A percentile compares a stretch with the other conserved stretches of the same genome.
phyloP scores from a whole-genome alignment of 2,329 filamentous ascomycete genomes.

The Chaetomium sp. region DNA sequence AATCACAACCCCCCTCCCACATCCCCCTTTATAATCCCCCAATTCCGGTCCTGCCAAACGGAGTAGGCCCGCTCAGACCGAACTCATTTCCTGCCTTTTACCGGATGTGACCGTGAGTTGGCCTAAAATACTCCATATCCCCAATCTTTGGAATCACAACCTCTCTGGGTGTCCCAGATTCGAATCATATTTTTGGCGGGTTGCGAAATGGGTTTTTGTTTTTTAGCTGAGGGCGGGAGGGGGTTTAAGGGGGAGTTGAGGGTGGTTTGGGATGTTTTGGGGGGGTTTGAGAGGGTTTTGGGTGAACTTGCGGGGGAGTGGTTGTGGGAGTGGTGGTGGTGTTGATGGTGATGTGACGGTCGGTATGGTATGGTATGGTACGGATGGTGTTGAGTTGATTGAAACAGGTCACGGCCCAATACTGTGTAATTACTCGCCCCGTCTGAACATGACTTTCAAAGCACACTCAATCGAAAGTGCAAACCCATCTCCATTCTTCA shows the following conservation, averaged over 20 bases:
- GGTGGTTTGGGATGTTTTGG: too few species aligned
- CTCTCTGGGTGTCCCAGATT: constrained; percentile 24
- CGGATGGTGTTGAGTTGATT: too few species aligned
- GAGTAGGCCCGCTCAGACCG: constrained; percentile 27
- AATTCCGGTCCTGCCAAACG: not conserved
- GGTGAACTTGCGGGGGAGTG: not conserved
- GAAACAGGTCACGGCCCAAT: too few species aligned
- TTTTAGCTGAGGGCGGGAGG: not conserved
- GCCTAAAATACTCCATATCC: constrained; percentile 26
- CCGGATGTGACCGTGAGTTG: constrained; percentile 29
- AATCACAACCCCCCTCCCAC: not conserved
- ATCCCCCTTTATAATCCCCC: constrained; percentile 11
- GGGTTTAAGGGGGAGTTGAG: not conserved
- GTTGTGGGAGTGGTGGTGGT: too few species aligned
- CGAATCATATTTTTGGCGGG: constrained; percentile 22
- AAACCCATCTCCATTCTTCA: too few species aligned
- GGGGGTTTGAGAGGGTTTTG: not conserved
- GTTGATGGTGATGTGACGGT: too few species aligned
- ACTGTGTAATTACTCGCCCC: too few species aligned
- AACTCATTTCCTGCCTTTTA: constrained; percentile 29
- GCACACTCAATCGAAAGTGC: too few species aligned
- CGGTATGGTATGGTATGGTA: too few species aligned
- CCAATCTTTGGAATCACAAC: constrained; percentile 25
- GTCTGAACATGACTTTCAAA: too few species aligned
- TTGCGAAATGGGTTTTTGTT: not conserved